Evolutionary conservation across 306 rosid species (phyloP).

Genomic region (Rubus idaeus): DNA sequence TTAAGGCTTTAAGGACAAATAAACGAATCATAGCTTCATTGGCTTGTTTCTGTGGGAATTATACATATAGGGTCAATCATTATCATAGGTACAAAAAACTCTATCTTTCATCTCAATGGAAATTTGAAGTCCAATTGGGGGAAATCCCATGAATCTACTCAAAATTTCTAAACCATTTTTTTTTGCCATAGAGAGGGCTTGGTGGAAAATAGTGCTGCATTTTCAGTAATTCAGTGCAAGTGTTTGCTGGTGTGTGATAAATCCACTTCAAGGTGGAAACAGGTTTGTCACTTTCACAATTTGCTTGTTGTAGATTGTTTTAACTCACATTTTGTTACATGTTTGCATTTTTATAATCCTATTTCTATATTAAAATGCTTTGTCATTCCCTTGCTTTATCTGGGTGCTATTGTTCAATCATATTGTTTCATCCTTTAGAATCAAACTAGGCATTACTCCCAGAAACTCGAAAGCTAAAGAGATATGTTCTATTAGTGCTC

Average conservation of each 20-base stretch:
- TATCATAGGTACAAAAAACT: slow-evolving; percentile 18
- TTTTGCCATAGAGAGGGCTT: slow-evolving; percentile 21
- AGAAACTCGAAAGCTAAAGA: not conserved
- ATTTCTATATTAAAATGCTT: not conserved
- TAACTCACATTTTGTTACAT: slow-evolving; percentile 3
- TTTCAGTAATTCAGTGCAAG: slow-evolving; percentile 7
- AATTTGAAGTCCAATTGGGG: slow-evolving; percentile 23
- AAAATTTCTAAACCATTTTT: not conserved
- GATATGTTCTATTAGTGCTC: not conserved
- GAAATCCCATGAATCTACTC: slow-evolving; percentile 26
- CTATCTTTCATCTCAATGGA: slow-evolving; percentile 24
- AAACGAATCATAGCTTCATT: slow-evolving; percentile 19
- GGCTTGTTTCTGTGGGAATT: slow-evolving; percentile 29
- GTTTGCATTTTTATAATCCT: not conserved
- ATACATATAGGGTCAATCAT: slow-evolving; percentile 27
- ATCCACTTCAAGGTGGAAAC: slow-evolving; percentile 20
- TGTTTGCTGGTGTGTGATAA: slow-evolving; percentile 26
- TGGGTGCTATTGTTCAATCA: not conserved
- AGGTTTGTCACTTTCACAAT: slow-evolving; percentile 38
- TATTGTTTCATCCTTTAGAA: not conserved
- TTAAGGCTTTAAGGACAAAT: slow-evolving; percentile 26
- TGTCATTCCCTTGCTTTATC: not conserved
- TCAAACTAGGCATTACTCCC: not conserved
- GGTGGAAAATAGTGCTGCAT: slow-evolving; percentile 9
- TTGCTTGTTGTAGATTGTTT: not conserved